These are phyloP conservation scores for Goffeauzyma gilvescens DNA, from an alignment of 768 basidiomycete genomes.

Conservation along the genomic window DNA sequence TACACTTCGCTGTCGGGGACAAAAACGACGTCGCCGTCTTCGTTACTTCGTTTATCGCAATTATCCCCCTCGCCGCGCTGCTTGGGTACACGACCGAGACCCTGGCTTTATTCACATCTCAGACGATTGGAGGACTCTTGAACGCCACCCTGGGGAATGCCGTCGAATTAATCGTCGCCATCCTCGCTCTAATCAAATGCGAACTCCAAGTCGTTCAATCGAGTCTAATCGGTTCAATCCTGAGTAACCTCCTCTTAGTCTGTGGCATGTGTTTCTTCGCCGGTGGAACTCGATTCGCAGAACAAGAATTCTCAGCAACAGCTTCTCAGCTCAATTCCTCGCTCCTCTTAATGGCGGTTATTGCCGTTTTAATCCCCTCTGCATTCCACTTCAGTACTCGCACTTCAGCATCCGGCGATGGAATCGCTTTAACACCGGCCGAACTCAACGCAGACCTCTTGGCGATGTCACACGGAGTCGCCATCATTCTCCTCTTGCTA, in stretches of 20 bases:
- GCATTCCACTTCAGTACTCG: constrained; percentile 26
- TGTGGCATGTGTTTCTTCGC: constrained; percentile 31
- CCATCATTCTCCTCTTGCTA: constrained; percentile 38
- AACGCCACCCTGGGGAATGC: constrained; percentile 42
- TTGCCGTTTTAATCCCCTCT: constrained; percentile 33
- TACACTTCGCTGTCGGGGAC: constrained; percentile 32
- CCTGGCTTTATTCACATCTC: constrained; percentile 33
- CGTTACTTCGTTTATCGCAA: constrained; percentile 38
- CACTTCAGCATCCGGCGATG: constrained; percentile 11
- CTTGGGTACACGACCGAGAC: constrained; percentile 42
- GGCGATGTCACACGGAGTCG: constrained; percentile 38
- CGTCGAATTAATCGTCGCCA: constrained; percentile 40
- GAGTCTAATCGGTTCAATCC: constrained; percentile 38
- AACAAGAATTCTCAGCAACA: constrained; percentile 41
- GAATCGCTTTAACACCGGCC: constrained; percentile 4
- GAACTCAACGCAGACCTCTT: constrained; percentile 36
- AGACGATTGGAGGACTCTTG: constrained; percentile 40
- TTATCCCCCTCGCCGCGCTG: constrained; percentile 39
- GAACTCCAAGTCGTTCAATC: constrained; percentile 42
- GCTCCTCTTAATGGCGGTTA: constrained; percentile 31
- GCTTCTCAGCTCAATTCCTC: constrained; percentile 35
- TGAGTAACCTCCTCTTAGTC: constrained; percentile 36
- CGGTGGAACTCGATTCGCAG: constrained; percentile 37
- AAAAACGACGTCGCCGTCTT: constrained; percentile 37
- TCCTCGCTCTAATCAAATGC: constrained; percentile 24